Conservation (phyloP, 2,329 filamentous ascomycete species). For the Camptophora hylomeconis region DNA sequence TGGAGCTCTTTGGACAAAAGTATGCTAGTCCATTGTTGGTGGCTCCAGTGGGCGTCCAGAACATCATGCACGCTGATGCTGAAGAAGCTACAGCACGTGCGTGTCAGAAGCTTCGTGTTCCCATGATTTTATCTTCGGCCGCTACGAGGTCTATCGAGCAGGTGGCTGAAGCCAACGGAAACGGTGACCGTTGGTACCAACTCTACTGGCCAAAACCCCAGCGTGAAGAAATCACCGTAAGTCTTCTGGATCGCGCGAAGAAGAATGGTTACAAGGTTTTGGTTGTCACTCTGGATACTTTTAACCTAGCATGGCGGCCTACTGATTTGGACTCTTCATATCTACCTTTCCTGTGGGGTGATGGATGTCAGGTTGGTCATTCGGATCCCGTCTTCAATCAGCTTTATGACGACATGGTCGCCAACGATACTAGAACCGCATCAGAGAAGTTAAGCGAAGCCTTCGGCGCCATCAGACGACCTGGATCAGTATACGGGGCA, state of each 20-base stretch:
- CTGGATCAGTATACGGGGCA: constrained; percentile 15
- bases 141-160: constrained; percentile 51
- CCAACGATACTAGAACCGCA: constrained; percentile 32
- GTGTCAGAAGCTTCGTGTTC: constrained; percentile 44
- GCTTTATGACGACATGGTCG: constrained; percentile 35
- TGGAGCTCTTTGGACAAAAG: constrained; percentile 37
- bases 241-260: constrained; percentile 47
- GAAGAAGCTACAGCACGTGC: constrained; percentile 51
- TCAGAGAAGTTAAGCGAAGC: constrained; percentile 20
- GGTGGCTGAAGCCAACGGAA: constrained; percentile 43
- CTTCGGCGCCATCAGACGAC: constrained; percentile 11
- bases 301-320: constrained; percentile 54
- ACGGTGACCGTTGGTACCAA: constrained; percentile 53
- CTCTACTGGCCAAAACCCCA: constrained; percentile 53
- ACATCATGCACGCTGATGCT: constrained; percentile 50
- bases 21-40: constrained; percentile 43
- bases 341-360: constrained; percentile 25
- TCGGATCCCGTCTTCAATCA: constrained; percentile 51
- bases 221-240: constrained; percentile 50
- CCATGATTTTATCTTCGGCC: constrained; percentile 55
- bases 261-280: constrained; percentile 48
- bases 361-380: constrained; percentile 48
- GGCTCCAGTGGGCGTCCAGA: constrained; percentile 57
- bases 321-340: constrained; percentile 50
- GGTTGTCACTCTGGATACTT: constrained; percentile 61